A percentile compares a stretch with the other conserved stretches of the same genome.
Evolutionary conservation across 2,329 filamentous ascomycete genomes (phyloP).

Genomic region (Scytalidium sp.): DNA sequence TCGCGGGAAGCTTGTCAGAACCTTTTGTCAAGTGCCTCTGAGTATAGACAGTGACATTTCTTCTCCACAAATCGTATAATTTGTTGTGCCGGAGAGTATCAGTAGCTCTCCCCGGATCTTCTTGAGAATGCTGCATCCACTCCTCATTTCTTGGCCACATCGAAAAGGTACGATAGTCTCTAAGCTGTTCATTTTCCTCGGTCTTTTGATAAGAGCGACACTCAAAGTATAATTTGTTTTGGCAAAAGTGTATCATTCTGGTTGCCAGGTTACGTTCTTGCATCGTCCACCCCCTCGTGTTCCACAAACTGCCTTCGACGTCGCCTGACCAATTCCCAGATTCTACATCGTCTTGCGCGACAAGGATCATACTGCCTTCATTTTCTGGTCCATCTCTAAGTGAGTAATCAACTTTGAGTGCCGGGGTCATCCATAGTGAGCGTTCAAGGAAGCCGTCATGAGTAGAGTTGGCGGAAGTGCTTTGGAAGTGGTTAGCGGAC

Average conservation of each 20-base stretch:
- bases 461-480: constrained; percentile 8
- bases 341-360: constrained; percentile 4
- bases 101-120: too few relatives aligned
- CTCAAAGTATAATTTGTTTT: too few relatives aligned
- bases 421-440: constrained; percentile 1
- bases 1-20: constrained; percentile 10
- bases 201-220: too few relatives aligned
- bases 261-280: constrained; percentile 11
- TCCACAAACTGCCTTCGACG: constrained; percentile 8
- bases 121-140: too few relatives aligned
- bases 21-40: constrained; percentile 6
- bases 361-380: constrained; percentile 2
- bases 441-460: constrained; percentile 9
- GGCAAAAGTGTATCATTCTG: constrained; percentile 8
- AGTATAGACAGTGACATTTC: constrained; percentile 4
- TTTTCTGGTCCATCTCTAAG: background rate
- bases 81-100: too few relatives aligned
- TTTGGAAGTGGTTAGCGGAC: too few relatives aligned
- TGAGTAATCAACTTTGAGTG: constrained; percentile 4
- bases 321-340: constrained; percentile 1
- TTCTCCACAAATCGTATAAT: too few relatives aligned
- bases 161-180: too few relatives aligned
- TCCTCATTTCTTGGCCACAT: too few relatives aligned
- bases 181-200: too few relatives aligned
- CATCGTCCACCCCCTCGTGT: constrained; percentile 11